phyloP scores from a whole-genome alignment of 768 basidiomycete species.

The Lentinula lateritia region DNA sequence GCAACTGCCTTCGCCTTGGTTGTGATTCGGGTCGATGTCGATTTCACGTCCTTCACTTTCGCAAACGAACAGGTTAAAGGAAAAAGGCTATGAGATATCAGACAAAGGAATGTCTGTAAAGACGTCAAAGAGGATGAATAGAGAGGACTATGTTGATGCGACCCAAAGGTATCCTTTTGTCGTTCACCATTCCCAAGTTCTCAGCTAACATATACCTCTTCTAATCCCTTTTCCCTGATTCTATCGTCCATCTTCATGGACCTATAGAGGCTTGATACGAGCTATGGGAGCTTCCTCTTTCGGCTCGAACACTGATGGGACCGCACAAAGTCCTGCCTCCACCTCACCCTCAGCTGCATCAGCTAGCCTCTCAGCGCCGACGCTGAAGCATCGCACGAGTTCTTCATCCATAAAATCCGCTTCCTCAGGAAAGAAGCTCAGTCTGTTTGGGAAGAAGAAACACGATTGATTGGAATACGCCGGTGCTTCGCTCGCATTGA shows the following conservation, averaged over 20 bases:
- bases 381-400: conserved; percentile 15
- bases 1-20: too few relatives aligned
- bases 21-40: too few relatives aligned
- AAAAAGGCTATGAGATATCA: conserved; percentile 51
- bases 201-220: not conserved
- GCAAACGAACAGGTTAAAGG: conserved; percentile 39
- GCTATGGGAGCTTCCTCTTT: conserved; percentile 43
- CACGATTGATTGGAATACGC: not conserved
- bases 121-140: conserved; percentile 51
- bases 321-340: conserved; percentile 4
- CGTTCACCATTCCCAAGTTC: not conserved
- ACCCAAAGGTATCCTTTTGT: conserved; percentile 53
- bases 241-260: not conserved
- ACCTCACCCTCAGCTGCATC: conserved; percentile 4
- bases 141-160: conserved; percentile 65
- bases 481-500: too few relatives aligned
- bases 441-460: conserved; percentile 7
- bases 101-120: conserved; percentile 61
- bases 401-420: conserved; percentile 17
- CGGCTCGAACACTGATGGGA: conserved; percentile 18
- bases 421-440: conserved; percentile 1
- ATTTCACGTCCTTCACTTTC: too few relatives aligned
- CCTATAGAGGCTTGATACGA: conserved; percentile 43
- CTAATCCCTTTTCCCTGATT: not conserved
- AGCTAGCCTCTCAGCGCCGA: not conserved